A percentile compares a stretch with the other conserved stretches of the same genome.
Conservation (phyloP, 108 stramenopile genomes). For the Cylindrotheca fusiformis region DNA sequence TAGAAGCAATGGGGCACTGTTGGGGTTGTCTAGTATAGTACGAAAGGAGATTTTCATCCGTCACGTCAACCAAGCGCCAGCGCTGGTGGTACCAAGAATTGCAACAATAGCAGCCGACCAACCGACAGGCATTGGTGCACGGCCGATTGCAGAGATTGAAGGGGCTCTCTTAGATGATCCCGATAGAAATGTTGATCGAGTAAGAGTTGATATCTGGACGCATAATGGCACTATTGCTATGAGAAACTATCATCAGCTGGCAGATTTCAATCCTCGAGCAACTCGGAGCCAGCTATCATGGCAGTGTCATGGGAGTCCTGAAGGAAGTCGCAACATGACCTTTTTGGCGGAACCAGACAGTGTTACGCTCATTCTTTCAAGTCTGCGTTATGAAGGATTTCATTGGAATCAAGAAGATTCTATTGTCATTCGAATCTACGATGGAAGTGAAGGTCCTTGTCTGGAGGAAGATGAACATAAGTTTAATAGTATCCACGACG, state of each 20-base stretch:
- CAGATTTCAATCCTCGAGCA: slow-evolving; percentile 10
- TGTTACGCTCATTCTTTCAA: slow-evolving; percentile 21
- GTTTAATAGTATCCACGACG: slow-evolving; percentile 11
- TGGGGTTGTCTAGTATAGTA: slow-evolving; percentile 13
- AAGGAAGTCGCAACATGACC: slow-evolving; percentile 28
- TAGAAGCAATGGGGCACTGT: not conserved
- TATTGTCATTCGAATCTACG: slow-evolving; percentile 4
- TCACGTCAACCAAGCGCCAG: slow-evolving; percentile 28
- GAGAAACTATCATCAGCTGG: not conserved
- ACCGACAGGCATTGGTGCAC: slow-evolving; percentile 1
- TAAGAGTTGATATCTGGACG: slow-evolving; percentile 27
- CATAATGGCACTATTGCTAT: slow-evolving; percentile 21
- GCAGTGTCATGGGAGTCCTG: slow-evolving; percentile 19
- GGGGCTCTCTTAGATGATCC: slow-evolving; percentile 3
- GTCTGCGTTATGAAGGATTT: slow-evolving; percentile 22
- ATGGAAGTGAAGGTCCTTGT: slow-evolving; percentile 23
- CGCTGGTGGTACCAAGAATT: slow-evolving; percentile 2
- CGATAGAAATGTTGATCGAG: slow-evolving; percentile 27
- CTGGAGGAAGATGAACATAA: slow-evolving; percentile 10
- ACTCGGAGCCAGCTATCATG: not conserved
- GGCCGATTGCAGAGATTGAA: slow-evolving; percentile 14
- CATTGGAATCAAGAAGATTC: slow-evolving; percentile 25
- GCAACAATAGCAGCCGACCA: slow-evolving; percentile 3
- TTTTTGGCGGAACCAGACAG: slow-evolving; percentile 23
- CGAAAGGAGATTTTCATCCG: slow-evolving; percentile 10